These are phyloP conservation scores for Micromonas pusilla DNA, from an alignment of 139 green algal species.

Conservation along the genomic window DNA sequence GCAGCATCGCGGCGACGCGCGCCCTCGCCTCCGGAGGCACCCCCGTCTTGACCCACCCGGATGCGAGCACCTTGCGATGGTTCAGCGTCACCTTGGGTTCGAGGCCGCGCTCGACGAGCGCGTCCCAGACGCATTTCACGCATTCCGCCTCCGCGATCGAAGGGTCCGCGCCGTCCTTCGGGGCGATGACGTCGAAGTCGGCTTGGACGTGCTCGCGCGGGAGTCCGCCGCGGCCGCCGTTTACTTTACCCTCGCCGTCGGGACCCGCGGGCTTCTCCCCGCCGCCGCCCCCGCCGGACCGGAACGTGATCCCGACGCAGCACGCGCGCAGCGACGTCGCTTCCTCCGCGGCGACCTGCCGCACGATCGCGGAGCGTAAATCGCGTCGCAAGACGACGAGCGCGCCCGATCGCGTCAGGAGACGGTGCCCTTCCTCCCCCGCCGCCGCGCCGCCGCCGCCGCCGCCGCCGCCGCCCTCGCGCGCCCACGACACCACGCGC, in stretches of 20 bases:
- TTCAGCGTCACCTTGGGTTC: neutral
- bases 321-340: neutral
- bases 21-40: neutral
- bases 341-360: neutral
- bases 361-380: neutral
- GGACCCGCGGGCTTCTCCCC: neutral
- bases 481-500: neutral
- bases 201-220: neutral
- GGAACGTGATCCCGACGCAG: neutral
- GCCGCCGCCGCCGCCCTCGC: neutral
- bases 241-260: no score
- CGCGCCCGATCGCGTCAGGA: neutral
- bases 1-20: neutral
- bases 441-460: no score
- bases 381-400: neutral
- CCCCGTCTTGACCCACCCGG: neutral
- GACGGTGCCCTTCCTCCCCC: neutral
- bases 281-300: neutral
- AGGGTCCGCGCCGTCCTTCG: neutral
- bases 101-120: neutral
- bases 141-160: neutral
- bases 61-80: neutral
- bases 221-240: neutral
- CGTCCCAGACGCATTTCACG: neutral
- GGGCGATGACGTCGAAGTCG: conserved; percentile 1